phyloP scores from a whole-genome alignment of 139 green algal species.

The Auxenochlorella pyrenoidosa region DNA sequence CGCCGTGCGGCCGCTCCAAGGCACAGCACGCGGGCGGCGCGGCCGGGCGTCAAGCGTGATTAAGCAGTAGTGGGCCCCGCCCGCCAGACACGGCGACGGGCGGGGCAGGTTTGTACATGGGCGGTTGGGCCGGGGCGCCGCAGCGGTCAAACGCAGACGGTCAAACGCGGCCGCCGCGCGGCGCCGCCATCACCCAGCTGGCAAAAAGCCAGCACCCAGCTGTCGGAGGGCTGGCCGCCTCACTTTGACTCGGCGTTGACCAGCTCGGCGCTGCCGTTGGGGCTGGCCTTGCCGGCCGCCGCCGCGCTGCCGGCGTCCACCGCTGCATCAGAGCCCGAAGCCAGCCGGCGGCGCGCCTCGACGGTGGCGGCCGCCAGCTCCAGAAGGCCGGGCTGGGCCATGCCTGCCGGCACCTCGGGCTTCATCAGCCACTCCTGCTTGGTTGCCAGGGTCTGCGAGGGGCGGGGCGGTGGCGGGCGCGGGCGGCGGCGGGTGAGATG shows the following conservation, averaged over 20 bases:
- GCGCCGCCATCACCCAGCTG: too few species aligned
- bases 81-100: background rate
- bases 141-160: background rate
- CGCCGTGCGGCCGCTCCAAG: background rate
- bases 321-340: background rate
- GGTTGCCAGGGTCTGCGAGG: conserved; percentile 49
- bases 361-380: conserved; percentile 32
- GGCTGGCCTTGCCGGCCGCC: conserved; percentile 13
- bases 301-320: conserved; percentile 27
- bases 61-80: background rate
- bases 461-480: background rate
- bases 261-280: conserved; percentile 20
- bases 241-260: background rate
- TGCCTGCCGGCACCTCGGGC: conserved; percentile 39
- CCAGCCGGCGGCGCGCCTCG: conserved; percentile 27
- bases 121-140: background rate
- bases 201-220: background rate
- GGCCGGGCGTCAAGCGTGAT: background rate
- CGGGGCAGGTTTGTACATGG: background rate
- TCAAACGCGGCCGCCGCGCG: background rate
- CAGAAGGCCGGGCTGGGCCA: conserved; percentile 32
- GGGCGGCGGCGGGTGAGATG: background rate
- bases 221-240: background rate
- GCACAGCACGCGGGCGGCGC: background rate
- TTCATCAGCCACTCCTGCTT: conserved; percentile 80